These are phyloP conservation scores for Ceratocystis smalleyi DNA, from an alignment of 2,329 filamentous ascomycete species.

Conservation along the genomic window DNA sequence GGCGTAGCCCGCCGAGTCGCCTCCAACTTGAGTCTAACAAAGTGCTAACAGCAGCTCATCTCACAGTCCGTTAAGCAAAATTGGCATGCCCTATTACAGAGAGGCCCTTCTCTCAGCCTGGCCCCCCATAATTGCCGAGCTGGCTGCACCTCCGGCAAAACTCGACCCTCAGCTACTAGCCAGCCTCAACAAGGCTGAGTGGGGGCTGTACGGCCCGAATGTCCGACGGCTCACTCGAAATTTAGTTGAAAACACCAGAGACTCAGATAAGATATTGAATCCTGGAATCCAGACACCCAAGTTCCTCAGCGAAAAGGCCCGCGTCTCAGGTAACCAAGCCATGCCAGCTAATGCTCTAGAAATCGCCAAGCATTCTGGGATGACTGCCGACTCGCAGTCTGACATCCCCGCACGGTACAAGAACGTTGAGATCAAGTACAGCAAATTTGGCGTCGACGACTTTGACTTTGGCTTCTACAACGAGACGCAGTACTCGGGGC, in stretches of 20 bases:
- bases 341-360: conserved; percentile 25
- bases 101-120: conserved; percentile 77
- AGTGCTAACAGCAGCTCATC: conserved; percentile 14
- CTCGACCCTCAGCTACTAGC: conserved; percentile 56
- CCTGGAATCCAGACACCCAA: conserved; percentile 60
- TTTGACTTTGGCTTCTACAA: conserved; percentile 98
- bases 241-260: conserved; percentile 64
- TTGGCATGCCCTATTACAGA: conserved; percentile 89
- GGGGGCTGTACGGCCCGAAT: conserved; percentile 66
- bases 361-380: conserved; percentile 19
- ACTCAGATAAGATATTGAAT: conserved; percentile 42
- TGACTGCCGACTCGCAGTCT: conserved; percentile 33
- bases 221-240: conserved; percentile 60
- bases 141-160: conserved; percentile 65
- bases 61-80: conserved; percentile 56
- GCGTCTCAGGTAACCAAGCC: conserved; percentile 41
- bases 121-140: conserved; percentile 73
- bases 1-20: background rate
- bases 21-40: background rate
- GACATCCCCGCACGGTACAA: conserved; percentile 82
- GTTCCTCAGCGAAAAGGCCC: conserved; percentile 85
- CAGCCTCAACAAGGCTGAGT: conserved; percentile 54
- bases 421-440: conserved; percentile 96
- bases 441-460: conserved; percentile 96
- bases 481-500: conserved; percentile 73